Evolutionary conservation across 345 rosid genomes (phyloP), one percentile per base, ranked within the genome.

Genomic region (Ceriops tagal): DNA sequence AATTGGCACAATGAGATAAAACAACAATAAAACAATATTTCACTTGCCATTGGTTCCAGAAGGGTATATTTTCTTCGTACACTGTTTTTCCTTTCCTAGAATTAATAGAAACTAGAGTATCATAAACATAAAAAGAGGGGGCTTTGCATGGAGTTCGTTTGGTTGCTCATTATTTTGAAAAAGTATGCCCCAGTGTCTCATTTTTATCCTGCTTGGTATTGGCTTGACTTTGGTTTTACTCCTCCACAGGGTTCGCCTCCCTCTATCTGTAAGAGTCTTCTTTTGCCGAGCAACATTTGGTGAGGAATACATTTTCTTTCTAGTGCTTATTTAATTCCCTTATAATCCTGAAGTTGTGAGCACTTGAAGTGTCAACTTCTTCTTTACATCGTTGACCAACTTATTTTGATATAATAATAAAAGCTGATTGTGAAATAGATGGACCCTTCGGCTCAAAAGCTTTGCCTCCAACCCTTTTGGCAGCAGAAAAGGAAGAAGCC

Each of bases 401-500:
- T 72, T 35, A 22, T 67, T 71, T 39, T 26, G 16, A 51, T 65
- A 31, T 31, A 4, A 31, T 31, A 4, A n/a, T 64, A 71, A 77
- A 82, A 61, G 74, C 78, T 78, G 89, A 84, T 75, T 83, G 84
- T 39, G 84, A 78, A 73, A 58, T 84, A 63, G 87, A 87, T 75
- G 88, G 83, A 35, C 77, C 88, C 65, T 84, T 77, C 76, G 75
- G 81, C 62, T 31, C 82, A 35, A 81, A 86, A 72, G 81, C 78
- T 59, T 85, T 89, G 58, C 79, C 96, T 58, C 81, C 89, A 43
- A 81, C 82, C 64, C 72, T 93, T 19, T 68, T 89, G 67, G 84
- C 88, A 21, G 92, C 92, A 28, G 98, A 93, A 82, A 90, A 86
- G 73, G 98, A 90, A 80, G 98, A 90, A 86, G 93, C 96, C 39